Conservation (phyloP, 768 basidiomycete species). For the Trichaptum fuscoviolaceum region DNA sequence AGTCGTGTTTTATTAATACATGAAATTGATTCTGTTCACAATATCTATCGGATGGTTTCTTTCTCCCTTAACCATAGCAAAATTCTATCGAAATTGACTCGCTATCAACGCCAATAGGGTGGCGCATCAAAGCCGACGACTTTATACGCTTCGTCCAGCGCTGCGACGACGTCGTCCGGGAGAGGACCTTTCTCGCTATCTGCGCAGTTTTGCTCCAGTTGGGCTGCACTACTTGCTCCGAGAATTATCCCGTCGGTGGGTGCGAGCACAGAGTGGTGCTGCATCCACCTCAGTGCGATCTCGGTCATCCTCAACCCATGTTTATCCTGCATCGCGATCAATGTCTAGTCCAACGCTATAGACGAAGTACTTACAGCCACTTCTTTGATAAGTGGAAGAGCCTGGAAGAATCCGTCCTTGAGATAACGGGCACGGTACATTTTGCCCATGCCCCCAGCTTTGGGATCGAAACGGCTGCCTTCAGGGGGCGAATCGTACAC, state of each 20-base stretch:
- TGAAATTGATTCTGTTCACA: too few relatives aligned
- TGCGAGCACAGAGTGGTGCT: slow-evolving; percentile 47
- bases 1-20: neutral
- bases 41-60: too few relatives aligned
- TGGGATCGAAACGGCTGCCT: slow-evolving; percentile 39
- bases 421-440: slow-evolving; percentile 44
- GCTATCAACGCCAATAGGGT: slow-evolving; percentile 31
- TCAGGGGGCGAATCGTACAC: slow-evolving; percentile 25
- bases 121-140: slow-evolving; percentile 33
- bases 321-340: slow-evolving; percentile 28
- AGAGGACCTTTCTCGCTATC: slow-evolving; percentile 50
- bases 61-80: neutral
- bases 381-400: slow-evolving; percentile 34
- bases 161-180: slow-evolving; percentile 45
- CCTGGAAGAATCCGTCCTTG: slow-evolving; percentile 36
- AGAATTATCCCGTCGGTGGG: slow-evolving; percentile 42
- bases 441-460: slow-evolving; percentile 27
- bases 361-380: slow-evolving; percentile 30
- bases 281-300: slow-evolving; percentile 57
- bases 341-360: slow-evolving; percentile 2
- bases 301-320: slow-evolving; percentile 45
- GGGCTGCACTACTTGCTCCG: slow-evolving; percentile 41
- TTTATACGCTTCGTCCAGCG: slow-evolving; percentile 44
- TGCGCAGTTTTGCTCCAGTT: slow-evolving; percentile 39
- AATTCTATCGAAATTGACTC: neutral